Conservation (phyloP, 257 asterid genomes). For the Solanum peruvianum region DNA sequence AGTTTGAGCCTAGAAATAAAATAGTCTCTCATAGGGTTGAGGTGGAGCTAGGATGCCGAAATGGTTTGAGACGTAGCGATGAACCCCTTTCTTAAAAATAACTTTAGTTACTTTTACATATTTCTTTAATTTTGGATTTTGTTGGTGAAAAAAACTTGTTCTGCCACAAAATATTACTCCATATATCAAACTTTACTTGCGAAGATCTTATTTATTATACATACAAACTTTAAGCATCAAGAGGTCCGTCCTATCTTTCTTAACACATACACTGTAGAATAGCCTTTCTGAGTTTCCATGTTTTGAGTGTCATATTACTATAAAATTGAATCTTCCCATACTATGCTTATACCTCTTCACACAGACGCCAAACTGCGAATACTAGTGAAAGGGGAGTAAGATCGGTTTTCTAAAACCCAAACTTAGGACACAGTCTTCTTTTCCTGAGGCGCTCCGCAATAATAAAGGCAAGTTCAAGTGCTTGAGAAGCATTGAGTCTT, state of each 20-base stretch:
- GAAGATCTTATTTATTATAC: background rate
- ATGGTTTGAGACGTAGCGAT: background rate
- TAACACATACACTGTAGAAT: background rate
- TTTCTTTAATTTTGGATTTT: background rate
- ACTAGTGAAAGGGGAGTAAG: background rate
- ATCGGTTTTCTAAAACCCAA: conserved; percentile 12
- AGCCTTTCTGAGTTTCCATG: background rate
- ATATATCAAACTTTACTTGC: background rate
- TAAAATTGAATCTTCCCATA: background rate
- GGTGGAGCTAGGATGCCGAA: too few relatives aligned
- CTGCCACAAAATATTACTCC: background rate
- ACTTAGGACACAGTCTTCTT: conserved; percentile 45
- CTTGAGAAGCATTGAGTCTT: conserved; percentile 65
- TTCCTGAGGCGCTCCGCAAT: conserved; percentile 62
- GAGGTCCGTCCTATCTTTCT: background rate
- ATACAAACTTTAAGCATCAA: background rate
- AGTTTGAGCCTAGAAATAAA: too few relatives aligned
- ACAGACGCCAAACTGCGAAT: background rate
- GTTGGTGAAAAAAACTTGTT: background rate
- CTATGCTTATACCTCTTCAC: background rate
- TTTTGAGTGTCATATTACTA: background rate
- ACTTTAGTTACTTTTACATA: background rate
- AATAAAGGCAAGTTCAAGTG: conserved; percentile 65
- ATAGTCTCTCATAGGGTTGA: too few relatives aligned
- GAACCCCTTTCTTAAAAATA: background rate